These are phyloP conservation scores for Dothideomycetes sp. DNA, from an alignment of 2,329 filamentous ascomycete species.

Conservation along the genomic window DNA sequence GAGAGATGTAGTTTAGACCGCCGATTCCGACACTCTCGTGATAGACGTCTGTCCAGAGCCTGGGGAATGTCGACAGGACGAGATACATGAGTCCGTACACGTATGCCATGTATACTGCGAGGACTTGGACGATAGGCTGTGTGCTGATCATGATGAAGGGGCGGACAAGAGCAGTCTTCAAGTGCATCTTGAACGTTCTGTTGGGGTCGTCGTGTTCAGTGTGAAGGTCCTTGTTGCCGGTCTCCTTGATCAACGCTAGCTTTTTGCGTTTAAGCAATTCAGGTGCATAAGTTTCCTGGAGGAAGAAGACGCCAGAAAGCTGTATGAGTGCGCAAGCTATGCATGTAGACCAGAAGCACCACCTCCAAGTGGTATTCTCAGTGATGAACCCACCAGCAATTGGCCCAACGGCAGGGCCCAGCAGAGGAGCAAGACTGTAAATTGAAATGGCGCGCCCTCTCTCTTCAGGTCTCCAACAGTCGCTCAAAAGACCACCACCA, in stretches of 20 bases:
- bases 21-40: constrained; percentile 17
- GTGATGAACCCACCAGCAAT: constrained; percentile 24
- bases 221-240: constrained; percentile 48
- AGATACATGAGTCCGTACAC: constrained; percentile 28
- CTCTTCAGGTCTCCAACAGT: constrained; percentile 19
- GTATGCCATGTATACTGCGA: constrained; percentile 27
- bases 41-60: constrained; percentile 21
- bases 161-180: constrained; percentile 21
- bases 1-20: constrained; percentile 32
- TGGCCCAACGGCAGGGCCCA: constrained; percentile 16
- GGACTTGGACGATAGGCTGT: constrained; percentile 25
- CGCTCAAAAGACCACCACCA: constrained; percentile 22
- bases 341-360: constrained; percentile 60
- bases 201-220: constrained; percentile 33
- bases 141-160: constrained; percentile 25
- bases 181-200: constrained; percentile 19
- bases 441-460: constrained; percentile 20
- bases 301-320: constrained; percentile 48
- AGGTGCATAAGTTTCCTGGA: constrained; percentile 56
- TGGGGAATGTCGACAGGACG: constrained; percentile 24
- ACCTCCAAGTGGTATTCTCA: constrained; percentile 46
- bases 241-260: constrained; percentile 44
- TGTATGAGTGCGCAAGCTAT: constrained; percentile 54
- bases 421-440: constrained; percentile 18
- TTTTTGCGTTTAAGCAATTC: constrained; percentile 51